Percentiles rank a stretch among this genome's conserved stretches.
Conservation (phyloP, 805 yeast species). For the Ogataea siamensis region DNA sequence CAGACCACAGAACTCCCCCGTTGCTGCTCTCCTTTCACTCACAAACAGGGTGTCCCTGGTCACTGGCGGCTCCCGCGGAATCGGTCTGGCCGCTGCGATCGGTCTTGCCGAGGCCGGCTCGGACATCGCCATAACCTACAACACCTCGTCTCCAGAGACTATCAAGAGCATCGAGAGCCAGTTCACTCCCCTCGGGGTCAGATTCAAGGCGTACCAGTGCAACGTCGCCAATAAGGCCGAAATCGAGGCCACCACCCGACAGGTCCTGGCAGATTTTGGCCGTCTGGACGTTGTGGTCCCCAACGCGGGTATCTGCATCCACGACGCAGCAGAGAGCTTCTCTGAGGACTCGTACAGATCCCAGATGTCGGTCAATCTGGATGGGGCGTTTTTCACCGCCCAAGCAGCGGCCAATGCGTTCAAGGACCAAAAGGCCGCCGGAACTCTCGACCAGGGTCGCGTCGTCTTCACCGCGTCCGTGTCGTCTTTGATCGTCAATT, state of each 20-base stretch:
- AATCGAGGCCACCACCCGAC: slow-evolving; percentile 30
- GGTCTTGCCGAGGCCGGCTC: slow-evolving; percentile 54
- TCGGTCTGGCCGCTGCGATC: slow-evolving; percentile 51
- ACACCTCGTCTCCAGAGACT: slow-evolving; percentile 17
- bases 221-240: slow-evolving; percentile 32
- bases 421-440: slow-evolving; percentile 37
- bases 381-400: slow-evolving; percentile 49
- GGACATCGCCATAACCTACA: slow-evolving; percentile 38
- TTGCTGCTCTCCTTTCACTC: slow-evolving; percentile 34
- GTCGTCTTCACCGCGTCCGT: slow-evolving; percentile 49
- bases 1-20: slow-evolving; percentile 14
- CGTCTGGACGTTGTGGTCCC: slow-evolving; percentile 42
- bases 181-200: slow-evolving; percentile 18
- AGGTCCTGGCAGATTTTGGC: slow-evolving; percentile 36
- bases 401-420: slow-evolving; percentile 45
- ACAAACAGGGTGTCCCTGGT: slow-evolving; percentile 43
- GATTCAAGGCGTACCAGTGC: slow-evolving; percentile 30
- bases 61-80: slow-evolving; percentile 59
- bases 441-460: slow-evolving; percentile 35
- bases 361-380: slow-evolving; percentile 45
- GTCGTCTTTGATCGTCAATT: slow-evolving; percentile 49
- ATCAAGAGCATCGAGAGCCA: slow-evolving; percentile 12
- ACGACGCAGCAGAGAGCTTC: slow-evolving; percentile 36
- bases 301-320: slow-evolving; percentile 38
- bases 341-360: slow-evolving; percentile 29